Base-by-base conservation (phyloP, 2,329 filamentous ascomycete genomes). In the Nemania sp. region DNA sequence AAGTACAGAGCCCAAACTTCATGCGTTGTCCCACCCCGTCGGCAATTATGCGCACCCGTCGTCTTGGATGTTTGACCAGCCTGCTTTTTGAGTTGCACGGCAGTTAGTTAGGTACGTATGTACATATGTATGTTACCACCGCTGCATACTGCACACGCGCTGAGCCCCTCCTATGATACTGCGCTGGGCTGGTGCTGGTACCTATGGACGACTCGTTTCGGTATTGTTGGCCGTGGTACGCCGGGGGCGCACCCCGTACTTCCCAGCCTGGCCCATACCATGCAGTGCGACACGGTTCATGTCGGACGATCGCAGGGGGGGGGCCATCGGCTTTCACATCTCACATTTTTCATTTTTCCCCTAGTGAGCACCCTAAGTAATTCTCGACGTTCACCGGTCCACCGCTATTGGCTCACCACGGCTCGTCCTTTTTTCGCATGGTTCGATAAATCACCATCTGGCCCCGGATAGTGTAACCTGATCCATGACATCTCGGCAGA, bases 271-370 rank as follows among this genome's bases (percentile, higher is more conserved):
- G 43, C 22, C 41, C 26, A 35, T 56, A 20, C 29, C 38, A 64
- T 61, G 62, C 51, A 58, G 43, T 64, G 60, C 45, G 20, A 68
- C 66, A 32, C 20, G 47, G 43, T 49, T 59, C 41, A 51, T 67
- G 61, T 56, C 49, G 32, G 35, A 32, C 35, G 55, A 32, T 45
- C 41, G 52, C 41, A 41, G 59, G 43, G 38, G 38, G 32, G 32
- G 13, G 35, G 35, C 11, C 47, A 43, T 52, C 26, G 41, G 20
- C 41, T n/a, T 32, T 52, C 11, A 10, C 20, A 52, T 47, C 55
- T 27, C 18, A n/a, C 41, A 41, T 41, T 7, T 45, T n/a, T 3
- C 38, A 45, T 15, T n/a, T 32, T 5, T 32, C 20, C 3, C 13
- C 20, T n/a, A n/a, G n/a, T n/a, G n/a, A n/a, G n/a, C n/a, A n/a